A percentile compares a stretch with the other conserved stretches of the same genome.
Conservation (phyloP, 257 asterid genomes). For the Phtheirospermum japonicum region DNA sequence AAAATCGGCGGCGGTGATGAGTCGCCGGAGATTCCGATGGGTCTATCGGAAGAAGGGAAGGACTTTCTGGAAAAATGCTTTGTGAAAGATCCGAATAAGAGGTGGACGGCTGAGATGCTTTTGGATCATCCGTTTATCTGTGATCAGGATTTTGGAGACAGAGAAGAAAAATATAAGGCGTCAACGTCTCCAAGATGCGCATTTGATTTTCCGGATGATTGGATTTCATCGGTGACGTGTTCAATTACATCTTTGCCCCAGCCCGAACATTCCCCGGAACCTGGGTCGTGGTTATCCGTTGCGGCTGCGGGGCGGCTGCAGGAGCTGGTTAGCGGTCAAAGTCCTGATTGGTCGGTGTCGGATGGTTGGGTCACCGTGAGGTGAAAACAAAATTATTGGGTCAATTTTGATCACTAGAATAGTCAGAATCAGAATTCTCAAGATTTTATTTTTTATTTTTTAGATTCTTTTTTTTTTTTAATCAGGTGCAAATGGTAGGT, state of each 20-base stretch:
- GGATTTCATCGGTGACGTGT: constrained; percentile 33
- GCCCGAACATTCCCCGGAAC: constrained; percentile 30
- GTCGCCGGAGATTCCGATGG: constrained; percentile 34
- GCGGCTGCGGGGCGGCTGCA: constrained; percentile 47
- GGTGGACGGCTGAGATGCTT: constrained; percentile 67
- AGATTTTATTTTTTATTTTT: too few relatives aligned
- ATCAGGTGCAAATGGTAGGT: too few relatives aligned
- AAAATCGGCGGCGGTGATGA: constrained; percentile 39
- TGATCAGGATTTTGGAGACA: constrained; percentile 22
- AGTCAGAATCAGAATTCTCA: too few relatives aligned
- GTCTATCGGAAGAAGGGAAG: constrained; percentile 35
- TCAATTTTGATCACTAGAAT: too few relatives aligned
- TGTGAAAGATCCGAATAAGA: constrained; percentile 33
- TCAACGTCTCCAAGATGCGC: constrained; percentile 43
- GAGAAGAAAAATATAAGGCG: neutral
- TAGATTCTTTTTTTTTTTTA: too few relatives aligned
- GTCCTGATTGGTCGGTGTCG: constrained; percentile 42
- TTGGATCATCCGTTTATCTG: constrained; percentile 36
- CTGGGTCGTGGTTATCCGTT: constrained; percentile 16
- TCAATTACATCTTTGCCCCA: constrained; percentile 45
- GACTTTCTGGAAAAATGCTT: constrained; percentile 39
- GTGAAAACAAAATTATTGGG: too few relatives aligned
- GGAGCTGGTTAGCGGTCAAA: constrained; percentile 27
- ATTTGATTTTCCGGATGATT: constrained; percentile 35
- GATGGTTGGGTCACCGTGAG: constrained; percentile 65